Evolutionary conservation across 2,329 filamentous ascomycete genomes (phyloP).

Genomic region (Bretziella fagacearum): DNA sequence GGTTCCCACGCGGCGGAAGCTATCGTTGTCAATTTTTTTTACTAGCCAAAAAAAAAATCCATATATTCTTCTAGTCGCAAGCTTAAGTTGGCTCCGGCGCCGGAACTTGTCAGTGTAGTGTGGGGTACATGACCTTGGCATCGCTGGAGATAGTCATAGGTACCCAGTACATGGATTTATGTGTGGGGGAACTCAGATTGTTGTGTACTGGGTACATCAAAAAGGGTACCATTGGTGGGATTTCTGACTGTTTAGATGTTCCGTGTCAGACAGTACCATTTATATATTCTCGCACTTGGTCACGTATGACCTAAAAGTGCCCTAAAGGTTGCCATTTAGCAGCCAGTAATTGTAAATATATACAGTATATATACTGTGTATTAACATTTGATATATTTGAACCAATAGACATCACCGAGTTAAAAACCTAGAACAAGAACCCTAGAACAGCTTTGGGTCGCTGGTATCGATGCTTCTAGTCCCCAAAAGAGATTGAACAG

Average conservation of each 20-base stretch:
- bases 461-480: no score
- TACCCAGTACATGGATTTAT: background rate
- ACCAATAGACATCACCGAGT: background rate
- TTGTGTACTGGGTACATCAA: background rate
- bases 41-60: background rate
- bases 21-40: conserved; percentile 12
- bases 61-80: background rate
- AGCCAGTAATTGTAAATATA: background rate
- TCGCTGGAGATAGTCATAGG: background rate
- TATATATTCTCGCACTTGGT: background rate
- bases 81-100: conserved; percentile 1
- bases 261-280: background rate
- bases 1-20: background rate
- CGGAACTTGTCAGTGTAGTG: background rate
- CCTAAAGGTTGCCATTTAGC: background rate
- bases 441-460: no score
- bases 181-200: background rate
- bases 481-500: no score
- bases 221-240: background rate
- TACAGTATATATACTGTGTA: background rate
- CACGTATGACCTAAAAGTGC: background rate
- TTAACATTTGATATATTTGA: background rate
- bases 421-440: no score
- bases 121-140: background rate
- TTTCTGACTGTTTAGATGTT: background rate